Base-by-base conservation (phyloP, 1,284 basidiomycete genomes). In the Ceratobasidium sp. region DNA sequence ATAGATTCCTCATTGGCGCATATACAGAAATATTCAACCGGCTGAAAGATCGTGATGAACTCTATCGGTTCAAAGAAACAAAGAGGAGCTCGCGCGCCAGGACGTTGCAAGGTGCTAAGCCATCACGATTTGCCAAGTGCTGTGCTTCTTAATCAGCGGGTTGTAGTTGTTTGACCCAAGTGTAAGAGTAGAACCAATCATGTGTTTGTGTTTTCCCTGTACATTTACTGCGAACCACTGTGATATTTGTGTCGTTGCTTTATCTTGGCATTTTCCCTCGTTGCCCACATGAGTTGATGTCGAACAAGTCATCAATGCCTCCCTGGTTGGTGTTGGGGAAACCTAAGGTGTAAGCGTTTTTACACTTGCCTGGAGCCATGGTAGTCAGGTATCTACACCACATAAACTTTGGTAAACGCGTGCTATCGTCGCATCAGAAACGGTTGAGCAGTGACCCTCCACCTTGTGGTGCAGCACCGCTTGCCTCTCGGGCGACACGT, bases 1-100 rank as follows among this genome's bases (percentile, higher is more conserved):
- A 13, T 34, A 22, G 9, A 29, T 22, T 43, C 8, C 37, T 48
- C 31, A 9, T 19, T 1, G 13, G 6, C 37, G 39, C 41, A 62
- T 31, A 48, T 37, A 43, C 41, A 71, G 68, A 71, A n/a, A 49
- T 71, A 48, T 71, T 71, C 54, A 71, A 71, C 41, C 13, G 68
- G 3, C 29, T 71, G 6, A 71, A 71, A 19, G 41, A 29, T 43
- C 68, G 68, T 2, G 54, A 71, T 43, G 54, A 71, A 29, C 56
- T 71, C 6, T 69, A 69, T 31, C 49, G 34, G 16, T 69, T 39
- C 53, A 69, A 58, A 24, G 53, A 69, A 46, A 69, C 65, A 8
- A 69, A 69, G 46, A n/a, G n/a, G 51, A 58, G 22, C 65, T 11
- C 65, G 1, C 37, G 65, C 16, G 11, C 65, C 2, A 58, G 22